A percentile compares a stretch with the other conserved stretches of the same genome.
Evolutionary conservation across 225 moss, liverwort and hornwort species (phyloP).

Genomic region (Physcomitrellopsis africana): DNA sequence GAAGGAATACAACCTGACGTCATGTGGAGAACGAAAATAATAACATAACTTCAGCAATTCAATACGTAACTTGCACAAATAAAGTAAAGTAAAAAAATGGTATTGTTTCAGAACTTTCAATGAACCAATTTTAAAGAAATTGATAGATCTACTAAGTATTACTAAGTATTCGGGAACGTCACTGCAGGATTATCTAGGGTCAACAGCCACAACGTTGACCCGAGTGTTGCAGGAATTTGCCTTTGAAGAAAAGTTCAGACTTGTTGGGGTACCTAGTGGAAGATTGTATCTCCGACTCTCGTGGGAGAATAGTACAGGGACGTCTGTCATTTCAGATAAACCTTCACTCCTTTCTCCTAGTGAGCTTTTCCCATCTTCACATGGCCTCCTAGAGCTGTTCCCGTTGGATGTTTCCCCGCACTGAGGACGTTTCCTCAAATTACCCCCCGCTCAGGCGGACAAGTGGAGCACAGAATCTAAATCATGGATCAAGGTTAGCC

Average conservation of each 20-base stretch:
- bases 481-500: background rate
- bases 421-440: conserved; percentile 7
- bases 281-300: conserved; percentile 59
- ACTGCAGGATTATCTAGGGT: conserved; percentile 76
- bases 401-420: background rate
- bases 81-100: background rate
- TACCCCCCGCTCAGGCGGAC: background rate
- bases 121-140: background rate
- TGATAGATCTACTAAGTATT: conserved; percentile 4
- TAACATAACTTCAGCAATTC: background rate
- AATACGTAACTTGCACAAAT: background rate
- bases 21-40: background rate
- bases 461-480: background rate
- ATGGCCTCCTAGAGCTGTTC: conserved; percentile 32
- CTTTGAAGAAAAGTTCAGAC: conserved; percentile 58
- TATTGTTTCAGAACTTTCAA: conserved; percentile 17
- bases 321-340: conserved; percentile 32
- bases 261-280: conserved; percentile 76
- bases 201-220: conserved; percentile 73
- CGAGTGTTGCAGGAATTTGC: conserved; percentile 57
- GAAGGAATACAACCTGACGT: background rate
- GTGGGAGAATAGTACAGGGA: conserved; percentile 47
- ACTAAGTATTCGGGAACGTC: conserved; percentile 13
- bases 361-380: conserved; percentile 29
- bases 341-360: background rate